phyloP scores from a whole-genome alignment of 2,329 filamentous ascomycete genomes.

The Pseudocercospora fijiensis region DNA sequence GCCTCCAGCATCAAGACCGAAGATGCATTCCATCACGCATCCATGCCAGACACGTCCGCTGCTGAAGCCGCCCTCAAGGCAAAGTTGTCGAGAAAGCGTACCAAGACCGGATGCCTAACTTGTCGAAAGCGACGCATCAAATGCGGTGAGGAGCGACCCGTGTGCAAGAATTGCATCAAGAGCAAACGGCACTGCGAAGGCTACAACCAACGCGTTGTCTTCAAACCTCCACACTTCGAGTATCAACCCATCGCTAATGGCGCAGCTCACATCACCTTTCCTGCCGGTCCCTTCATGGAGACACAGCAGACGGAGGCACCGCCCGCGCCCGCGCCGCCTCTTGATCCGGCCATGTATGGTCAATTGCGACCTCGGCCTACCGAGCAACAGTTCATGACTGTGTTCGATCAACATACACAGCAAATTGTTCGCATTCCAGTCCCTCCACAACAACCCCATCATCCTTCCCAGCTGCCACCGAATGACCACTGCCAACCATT shows the following conservation, averaged over 20 bases:
- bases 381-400: slow-evolving; percentile 16
- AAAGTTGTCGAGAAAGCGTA: slow-evolving; percentile 58
- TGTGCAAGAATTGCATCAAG: slow-evolving; percentile 81
- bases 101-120: slow-evolving; percentile 90
- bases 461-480: slow-evolving; percentile 1
- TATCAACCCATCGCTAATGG: slow-evolving; percentile 52
- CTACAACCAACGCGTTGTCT: slow-evolving; percentile 76
- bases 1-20: slow-evolving; percentile 15
- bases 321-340: background rate
- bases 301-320: background rate
- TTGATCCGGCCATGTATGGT: slow-evolving; percentile 14
- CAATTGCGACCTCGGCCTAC: slow-evolving; percentile 20
- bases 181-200: slow-evolving; percentile 82
- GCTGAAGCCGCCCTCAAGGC: slow-evolving; percentile 35
- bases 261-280: slow-evolving; percentile 40
- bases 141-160: slow-evolving; percentile 85
- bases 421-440: slow-evolving; percentile 17
- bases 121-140: slow-evolving; percentile 95
- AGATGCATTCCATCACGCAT: slow-evolving; percentile 4
- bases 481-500: slow-evolving; percentile 6
- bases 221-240: slow-evolving; percentile 69
- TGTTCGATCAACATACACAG: slow-evolving; percentile 16
- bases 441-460: slow-evolving; percentile 14
- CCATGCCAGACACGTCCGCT: slow-evolving; percentile 29
- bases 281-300: slow-evolving; percentile 27